A percentile compares a stretch with the other conserved stretches of the same genome.
These are phyloP conservation scores for Kuraishia floccosa DNA, from an alignment of 805 yeast species.

Conservation along the genomic window DNA sequence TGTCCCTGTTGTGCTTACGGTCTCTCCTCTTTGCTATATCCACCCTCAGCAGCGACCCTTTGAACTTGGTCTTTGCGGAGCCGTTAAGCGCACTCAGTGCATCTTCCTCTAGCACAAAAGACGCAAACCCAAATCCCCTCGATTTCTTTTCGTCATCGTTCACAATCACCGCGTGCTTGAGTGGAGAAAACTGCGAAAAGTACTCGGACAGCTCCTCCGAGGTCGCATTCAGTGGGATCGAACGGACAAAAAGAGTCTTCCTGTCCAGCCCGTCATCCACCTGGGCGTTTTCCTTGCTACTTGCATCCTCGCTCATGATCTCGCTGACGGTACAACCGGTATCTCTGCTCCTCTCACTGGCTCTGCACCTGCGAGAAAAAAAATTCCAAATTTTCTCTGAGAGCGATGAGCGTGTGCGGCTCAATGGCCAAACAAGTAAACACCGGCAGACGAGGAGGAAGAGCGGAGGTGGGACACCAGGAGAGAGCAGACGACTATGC, in stretches of 20 bases:
- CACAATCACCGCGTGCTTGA: constrained; percentile 89
- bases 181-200: constrained; percentile 90
- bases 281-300: background rate
- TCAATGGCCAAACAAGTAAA: too few relatives aligned
- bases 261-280: constrained; percentile 29
- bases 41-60: constrained; percentile 56
- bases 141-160: constrained; percentile 67
- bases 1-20: constrained; percentile 34
- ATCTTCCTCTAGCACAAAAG: constrained; percentile 79
- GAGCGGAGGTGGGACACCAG: too few relatives aligned
- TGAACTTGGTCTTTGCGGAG: constrained; percentile 54
- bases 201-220: constrained; percentile 72
- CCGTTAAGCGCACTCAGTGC: constrained; percentile 62
- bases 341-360: background rate
- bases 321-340: background rate
- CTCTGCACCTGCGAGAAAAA: too few relatives aligned
- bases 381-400: too few relatives aligned
- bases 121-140: constrained; percentile 92
- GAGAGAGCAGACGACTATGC: too few relatives aligned
- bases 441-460: too few relatives aligned
- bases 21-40: constrained; percentile 92
- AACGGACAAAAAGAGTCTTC: constrained; percentile 73
- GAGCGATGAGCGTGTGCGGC: too few relatives aligned
- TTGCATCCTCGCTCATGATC: background rate
- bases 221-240: constrained; percentile 73